These are phyloP conservation scores for Sicyos edulis DNA, from an alignment of 306 rosid species.

Conservation along the genomic window DNA sequence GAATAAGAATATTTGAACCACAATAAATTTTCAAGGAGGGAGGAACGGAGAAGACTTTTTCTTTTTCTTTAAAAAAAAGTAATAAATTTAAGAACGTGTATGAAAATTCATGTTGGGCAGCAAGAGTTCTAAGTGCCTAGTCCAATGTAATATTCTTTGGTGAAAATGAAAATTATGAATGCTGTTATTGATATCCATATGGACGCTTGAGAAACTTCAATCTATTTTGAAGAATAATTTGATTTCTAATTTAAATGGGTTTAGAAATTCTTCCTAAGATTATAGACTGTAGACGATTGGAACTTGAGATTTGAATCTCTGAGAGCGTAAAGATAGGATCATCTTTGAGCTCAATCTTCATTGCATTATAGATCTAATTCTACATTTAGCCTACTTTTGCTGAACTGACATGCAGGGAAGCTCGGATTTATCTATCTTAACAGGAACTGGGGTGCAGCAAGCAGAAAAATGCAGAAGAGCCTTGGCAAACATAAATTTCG, in stretches of 20 bases:
- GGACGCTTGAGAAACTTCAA: not conserved
- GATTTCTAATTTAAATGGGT: not conserved
- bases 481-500: conserved; percentile 46
- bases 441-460: conserved; percentile 52
- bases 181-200: not conserved
- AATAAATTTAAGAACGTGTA: not conserved
- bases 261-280: not conserved
- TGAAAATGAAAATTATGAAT: not conserved
- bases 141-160: not conserved
- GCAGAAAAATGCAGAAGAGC: conserved; percentile 61
- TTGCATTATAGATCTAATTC: not conserved
- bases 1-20: not conserved
- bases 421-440: conserved; percentile 62
- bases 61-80: not conserved
- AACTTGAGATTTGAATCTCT: not conserved
- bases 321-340: not conserved
- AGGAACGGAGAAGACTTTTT: not conserved
- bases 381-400: conserved; percentile 14
- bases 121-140: not conserved
- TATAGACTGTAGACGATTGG: too few species aligned
- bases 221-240: conserved; percentile 3
- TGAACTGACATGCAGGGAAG: conserved; percentile 35
- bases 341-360: not conserved
- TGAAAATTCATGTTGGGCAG: not conserved
- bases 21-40: not conserved